A percentile compares a stretch with the other conserved stretches of the same genome.
Evolutionary conservation across 345 rosid species (phyloP).

Genomic region (Lepidium didymum): DNA sequence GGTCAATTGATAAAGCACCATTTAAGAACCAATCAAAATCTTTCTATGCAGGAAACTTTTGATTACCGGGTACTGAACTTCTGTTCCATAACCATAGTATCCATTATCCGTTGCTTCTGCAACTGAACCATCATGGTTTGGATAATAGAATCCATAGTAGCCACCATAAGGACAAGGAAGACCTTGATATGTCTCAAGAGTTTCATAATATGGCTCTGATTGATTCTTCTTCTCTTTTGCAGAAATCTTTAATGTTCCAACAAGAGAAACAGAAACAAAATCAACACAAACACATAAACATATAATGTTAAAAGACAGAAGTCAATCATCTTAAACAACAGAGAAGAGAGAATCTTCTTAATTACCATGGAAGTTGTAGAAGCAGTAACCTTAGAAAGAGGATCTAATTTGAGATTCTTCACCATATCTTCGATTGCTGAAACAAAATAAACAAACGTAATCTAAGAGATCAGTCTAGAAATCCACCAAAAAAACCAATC

Average conservation of each 20-base stretch:
- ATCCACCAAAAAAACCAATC: neutral
- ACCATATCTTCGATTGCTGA: slow-evolving; percentile 32
- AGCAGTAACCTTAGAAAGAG: slow-evolving; percentile 22
- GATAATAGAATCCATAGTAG: slow-evolving; percentile 38
- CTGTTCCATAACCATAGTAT: slow-evolving; percentile 40
- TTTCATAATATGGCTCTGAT: slow-evolving; percentile 31
- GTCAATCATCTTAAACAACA: neutral
- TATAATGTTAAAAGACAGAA: neutral
- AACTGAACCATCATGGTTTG: slow-evolving; percentile 21
- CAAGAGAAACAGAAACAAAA: neutral
- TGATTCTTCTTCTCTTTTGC: slow-evolving; percentile 27
- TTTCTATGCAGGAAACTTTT: neutral
- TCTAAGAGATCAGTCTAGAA: neutral
- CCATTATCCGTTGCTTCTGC: slow-evolving; percentile 30
- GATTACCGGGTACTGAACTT: slow-evolving; percentile 43
- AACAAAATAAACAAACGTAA: neutral
- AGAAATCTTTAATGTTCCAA: slow-evolving; percentile 15
- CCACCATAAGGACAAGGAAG: slow-evolving; percentile 31
- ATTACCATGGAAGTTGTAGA: slow-evolving; percentile 31
- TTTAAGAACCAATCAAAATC: too few species aligned
- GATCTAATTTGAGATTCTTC: slow-evolving; percentile 33
- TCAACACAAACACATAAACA: neutral
- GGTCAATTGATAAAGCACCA: neutral
- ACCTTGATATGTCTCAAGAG: slow-evolving; percentile 28
- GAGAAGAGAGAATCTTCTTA: neutral